Evolutionary conservation across 352 stramenopile genomes (phyloP), one percentile per base, ranked within the genome.

Genomic region (Phytophthora niederhauseri): DNA sequence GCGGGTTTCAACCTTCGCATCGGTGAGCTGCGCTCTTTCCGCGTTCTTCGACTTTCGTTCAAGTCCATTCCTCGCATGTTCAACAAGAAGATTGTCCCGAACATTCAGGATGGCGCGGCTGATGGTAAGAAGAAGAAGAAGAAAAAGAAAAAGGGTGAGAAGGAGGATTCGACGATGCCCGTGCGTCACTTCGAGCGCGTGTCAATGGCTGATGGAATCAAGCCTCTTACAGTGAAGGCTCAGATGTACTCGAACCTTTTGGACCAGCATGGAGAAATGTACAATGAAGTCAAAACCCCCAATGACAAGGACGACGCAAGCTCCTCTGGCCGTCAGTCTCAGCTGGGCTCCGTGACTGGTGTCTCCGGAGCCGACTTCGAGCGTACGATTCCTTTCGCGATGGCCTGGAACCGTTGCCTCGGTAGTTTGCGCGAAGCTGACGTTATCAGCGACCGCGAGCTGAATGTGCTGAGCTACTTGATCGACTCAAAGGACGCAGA

Each of bases 81-180:
- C 64, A 96, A 96, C 76, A 89, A 93, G 72, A 96, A 96, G 59
- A 89, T 96, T 61, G 86, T 96, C 19, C 81, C 85, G 34, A 96
- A 96, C 65, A 91, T 95, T 64, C 81, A 91, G 24, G 87, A 95
- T 54, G 73, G 66, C 8, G 62, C 65, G 8, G 68, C 61, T 46
- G 69, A 77, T 51, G 71, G 75, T 19, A 82, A 92, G 64, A 90
- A 92, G 75, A 91, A 91, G 70, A 89, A 92, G 57, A 91, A 90
- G 56, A 82, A 81, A 57, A 76, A 75, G 64, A 89, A 93, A 73
- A 90, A 91, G 74, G 72, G 59, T 15, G 81, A 90, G 31, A 86
- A 90, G 57, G 85, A 91, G 24, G 82, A 92, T 7, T 45, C 64
- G 0, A 69, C 62, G 0, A 90, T 92, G 76, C 88, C 87, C 0